Evolutionary conservation across 768 basidiomycete species (phyloP), one percentile per base, ranked within the genome.

Genomic region (Trametes elegans): DNA sequence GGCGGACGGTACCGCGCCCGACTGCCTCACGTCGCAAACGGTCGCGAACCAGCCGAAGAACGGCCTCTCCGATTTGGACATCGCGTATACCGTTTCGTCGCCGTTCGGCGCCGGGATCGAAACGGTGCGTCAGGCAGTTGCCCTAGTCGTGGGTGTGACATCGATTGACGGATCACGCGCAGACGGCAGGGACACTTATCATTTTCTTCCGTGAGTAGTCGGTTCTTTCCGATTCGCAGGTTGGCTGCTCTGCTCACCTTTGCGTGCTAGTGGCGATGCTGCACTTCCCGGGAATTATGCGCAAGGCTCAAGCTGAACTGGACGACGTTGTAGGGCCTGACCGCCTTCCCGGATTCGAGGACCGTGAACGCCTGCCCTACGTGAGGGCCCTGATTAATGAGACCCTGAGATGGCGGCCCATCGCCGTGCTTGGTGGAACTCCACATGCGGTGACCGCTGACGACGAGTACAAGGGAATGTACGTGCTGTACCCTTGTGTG

Each of bases 51-150:
- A 72, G 43, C 61, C 70, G 38, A 66, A 75, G 56, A 71, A 68
- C 28, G 76, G 73, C 1, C 69, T 78, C 71, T 61, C 61, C 3
- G 76, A 76, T 29, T 49, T 78, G 11, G 75, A 79, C 38, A 60
- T 80, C 8, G 77, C 76, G 11, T 79, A 79, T 61, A 66, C 74
- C 2, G 68, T 76, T 19, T 75, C 72, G 7, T 71, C 73, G 46
- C 75, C 78, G 0, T 79, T 79, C 55, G 76, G 74, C 2, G 78
- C 78, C 23, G 78, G 77, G 0, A 76, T 75, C 16, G 77, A 78
- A 46, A 76, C 75, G 36, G 75, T 75, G 29, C 45, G 68, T 63
- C 18, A 3, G 3, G 4, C 19, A 8, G 24, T 11, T 21, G 11
- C n/a, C 14, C 0, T 3, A n/a, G n/a, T n/a, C n/a, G n/a, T n/a